phyloP scores from a whole-genome alignment of 1,284 basidiomycete genomes.

The Heterobasidion annosum region DNA sequence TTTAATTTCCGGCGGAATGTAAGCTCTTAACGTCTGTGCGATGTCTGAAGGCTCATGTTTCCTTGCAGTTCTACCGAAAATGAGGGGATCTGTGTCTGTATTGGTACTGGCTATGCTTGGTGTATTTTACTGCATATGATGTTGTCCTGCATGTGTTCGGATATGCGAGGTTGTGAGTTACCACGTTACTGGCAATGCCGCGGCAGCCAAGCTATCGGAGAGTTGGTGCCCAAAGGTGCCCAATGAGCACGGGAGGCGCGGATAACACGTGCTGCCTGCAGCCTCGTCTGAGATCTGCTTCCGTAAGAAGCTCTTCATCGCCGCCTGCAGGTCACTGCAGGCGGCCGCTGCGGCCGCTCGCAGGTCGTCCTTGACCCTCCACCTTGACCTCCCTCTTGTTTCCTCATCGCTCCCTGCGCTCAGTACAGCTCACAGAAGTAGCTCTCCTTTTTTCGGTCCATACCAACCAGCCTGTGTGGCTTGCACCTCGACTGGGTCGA shows the following conservation, averaged over 20 bases:
- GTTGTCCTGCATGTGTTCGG: neutral
- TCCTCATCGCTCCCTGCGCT: neutral
- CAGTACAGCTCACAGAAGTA: too few relatives aligned
- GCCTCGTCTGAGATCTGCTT: too few relatives aligned
- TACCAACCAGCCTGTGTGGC: neutral
- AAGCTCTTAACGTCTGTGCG: slow-evolving; percentile 20
- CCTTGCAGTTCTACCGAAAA: slow-evolving; percentile 62
- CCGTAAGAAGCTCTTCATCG: too few relatives aligned
- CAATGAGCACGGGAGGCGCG: neutral
- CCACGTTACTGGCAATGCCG: neutral
- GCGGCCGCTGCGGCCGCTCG: too few relatives aligned
- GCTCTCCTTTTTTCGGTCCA: too few relatives aligned
- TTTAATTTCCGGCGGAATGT: slow-evolving; percentile 86
- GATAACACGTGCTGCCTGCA: neutral
- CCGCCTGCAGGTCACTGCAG: too few relatives aligned
- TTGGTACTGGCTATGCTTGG: neutral
- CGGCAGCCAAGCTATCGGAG: too few relatives aligned
- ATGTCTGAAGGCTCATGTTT: slow-evolving; percentile 7
- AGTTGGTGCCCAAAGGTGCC: neutral
- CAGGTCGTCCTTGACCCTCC: too few relatives aligned
- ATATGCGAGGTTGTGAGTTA: neutral
- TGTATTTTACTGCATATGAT: neutral
- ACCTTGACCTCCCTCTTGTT: neutral
- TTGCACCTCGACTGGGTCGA: neutral
- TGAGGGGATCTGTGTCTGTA: slow-evolving; percentile 18